These are phyloP conservation scores for Exophiala sp. DNA, from an alignment of 2,329 filamentous ascomycete genomes.

Conservation along the genomic window DNA sequence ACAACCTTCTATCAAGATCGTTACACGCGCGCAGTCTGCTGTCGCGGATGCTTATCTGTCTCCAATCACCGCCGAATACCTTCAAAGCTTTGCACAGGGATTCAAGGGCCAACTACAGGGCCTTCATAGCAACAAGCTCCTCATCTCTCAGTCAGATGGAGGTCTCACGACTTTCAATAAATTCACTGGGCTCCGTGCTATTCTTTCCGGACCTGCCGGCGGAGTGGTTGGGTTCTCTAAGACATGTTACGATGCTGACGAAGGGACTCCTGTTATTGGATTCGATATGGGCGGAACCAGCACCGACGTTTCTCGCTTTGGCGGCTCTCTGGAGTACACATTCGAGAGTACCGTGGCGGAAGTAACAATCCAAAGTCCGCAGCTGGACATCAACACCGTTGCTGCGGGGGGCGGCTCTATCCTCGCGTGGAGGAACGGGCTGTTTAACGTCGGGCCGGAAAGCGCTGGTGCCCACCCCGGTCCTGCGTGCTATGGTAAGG, in stretches of 20 bases:
- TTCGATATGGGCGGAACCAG: conserved; percentile 88
- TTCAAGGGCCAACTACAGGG: conserved; percentile 64
- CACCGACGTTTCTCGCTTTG: conserved; percentile 79
- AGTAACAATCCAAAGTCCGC: conserved; percentile 78
- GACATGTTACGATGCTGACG: conserved; percentile 53
- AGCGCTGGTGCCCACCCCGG: conserved; percentile 85
- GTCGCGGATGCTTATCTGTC: conserved; percentile 78
- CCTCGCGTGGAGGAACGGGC: conserved; percentile 76
- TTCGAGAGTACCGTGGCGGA: conserved; percentile 84
- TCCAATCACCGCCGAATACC: conserved; percentile 72
- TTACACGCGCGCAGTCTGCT: conserved; percentile 72
- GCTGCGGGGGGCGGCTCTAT: conserved; percentile 58
- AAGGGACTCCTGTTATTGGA: conserved; percentile 69
- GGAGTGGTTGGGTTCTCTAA: conserved; percentile 61
- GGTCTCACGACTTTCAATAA: conserved; percentile 49
- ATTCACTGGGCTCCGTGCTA: conserved; percentile 76
- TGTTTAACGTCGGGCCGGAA: conserved; percentile 87
- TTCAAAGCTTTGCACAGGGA: conserved; percentile 26
- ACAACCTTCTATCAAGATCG: conserved; percentile 82
- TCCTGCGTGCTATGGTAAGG: conserved; percentile 86
- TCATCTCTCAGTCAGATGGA: conserved; percentile 91
- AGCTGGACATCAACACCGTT: conserved; percentile 83
- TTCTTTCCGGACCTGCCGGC: conserved; percentile 85
- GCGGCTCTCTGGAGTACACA: conserved; percentile 77
- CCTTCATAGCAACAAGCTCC: conserved; percentile 71